Conservation (phyloP, 805 yeast genomes). For the Metschnikowia baotianmanensis region DNA sequence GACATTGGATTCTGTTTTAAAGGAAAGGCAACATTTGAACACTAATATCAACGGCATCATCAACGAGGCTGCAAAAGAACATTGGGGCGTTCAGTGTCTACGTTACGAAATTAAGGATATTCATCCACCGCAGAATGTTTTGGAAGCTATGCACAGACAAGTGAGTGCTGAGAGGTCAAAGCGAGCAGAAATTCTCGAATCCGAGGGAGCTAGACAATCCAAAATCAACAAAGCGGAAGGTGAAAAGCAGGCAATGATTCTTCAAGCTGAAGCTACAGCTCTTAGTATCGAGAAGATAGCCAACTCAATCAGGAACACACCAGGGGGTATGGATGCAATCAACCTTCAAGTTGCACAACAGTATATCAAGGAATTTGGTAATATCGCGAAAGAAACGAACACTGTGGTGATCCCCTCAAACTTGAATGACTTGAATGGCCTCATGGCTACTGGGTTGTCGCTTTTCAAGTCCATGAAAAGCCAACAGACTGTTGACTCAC, state of each 20-base stretch:
- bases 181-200: constrained; percentile 65
- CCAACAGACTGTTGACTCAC: background rate
- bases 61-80: constrained; percentile 76
- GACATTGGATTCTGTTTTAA: constrained; percentile 72
- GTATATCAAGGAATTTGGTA: constrained; percentile 77
- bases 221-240: constrained; percentile 69
- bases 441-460: constrained; percentile 75
- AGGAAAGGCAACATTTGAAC: constrained; percentile 73
- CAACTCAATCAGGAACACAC: constrained; percentile 61
- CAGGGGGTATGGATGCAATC: constrained; percentile 75
- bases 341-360: constrained; percentile 78
- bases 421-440: constrained; percentile 67
- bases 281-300: constrained; percentile 65
- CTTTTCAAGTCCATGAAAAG: constrained; percentile 46
- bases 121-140: constrained; percentile 81
- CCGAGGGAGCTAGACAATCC: constrained; percentile 65
- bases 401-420: constrained; percentile 77
- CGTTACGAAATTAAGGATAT: constrained; percentile 87
- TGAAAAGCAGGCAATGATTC: constrained; percentile 65
- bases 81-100: constrained; percentile 81
- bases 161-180: constrained; percentile 85
- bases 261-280: constrained; percentile 72
- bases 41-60: constrained; percentile 71
- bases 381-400: constrained; percentile 78
- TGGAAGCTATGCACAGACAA: constrained; percentile 90